phyloP scores from a whole-genome alignment of 2,329 filamentous ascomycete species.

The Epichloe sp. region DNA sequence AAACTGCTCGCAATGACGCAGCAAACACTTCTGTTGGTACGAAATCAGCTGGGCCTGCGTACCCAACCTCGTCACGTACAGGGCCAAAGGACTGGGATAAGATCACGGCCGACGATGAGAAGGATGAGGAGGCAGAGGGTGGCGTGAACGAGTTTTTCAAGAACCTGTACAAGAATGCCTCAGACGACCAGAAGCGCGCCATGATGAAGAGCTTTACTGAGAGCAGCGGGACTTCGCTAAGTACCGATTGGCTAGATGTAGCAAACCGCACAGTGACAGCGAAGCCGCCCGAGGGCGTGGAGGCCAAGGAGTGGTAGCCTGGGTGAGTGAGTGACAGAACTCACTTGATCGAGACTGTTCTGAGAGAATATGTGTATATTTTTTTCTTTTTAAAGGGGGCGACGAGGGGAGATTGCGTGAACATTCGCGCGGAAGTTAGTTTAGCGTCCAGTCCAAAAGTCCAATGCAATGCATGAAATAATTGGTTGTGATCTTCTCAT shows the following conservation, averaged over 20 bases:
- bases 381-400: too few species aligned
- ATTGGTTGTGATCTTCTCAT: too few species aligned
- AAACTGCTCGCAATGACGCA: not conserved
- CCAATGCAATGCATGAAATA: too few species aligned
- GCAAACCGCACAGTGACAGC: slow-evolving; percentile 58
- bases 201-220: slow-evolving; percentile 98
- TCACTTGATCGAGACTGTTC: too few species aligned
- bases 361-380: too few species aligned
- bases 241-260: slow-evolving; percentile 85
- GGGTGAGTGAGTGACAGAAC: too few species aligned
- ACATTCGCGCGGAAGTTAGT: too few species aligned
- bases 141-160: slow-evolving; percentile 80
- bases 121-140: slow-evolving; percentile 44
- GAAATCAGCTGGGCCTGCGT: slow-evolving; percentile 35
- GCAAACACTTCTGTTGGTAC: not conserved
- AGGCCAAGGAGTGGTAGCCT: slow-evolving; percentile 57
- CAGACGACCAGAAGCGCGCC: slow-evolving; percentile 69
- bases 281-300: slow-evolving; percentile 61
- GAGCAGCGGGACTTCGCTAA: slow-evolving; percentile 84
- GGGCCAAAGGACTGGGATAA: slow-evolving; percentile 92
- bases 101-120: slow-evolving; percentile 42
- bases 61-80: slow-evolving; percentile 74
- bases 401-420: too few species aligned
- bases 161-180: slow-evolving; percentile 64
- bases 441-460: too few species aligned